Conservation (phyloP, 805 yeast species). For the Sungouiozyma ichnusensis region DNA sequence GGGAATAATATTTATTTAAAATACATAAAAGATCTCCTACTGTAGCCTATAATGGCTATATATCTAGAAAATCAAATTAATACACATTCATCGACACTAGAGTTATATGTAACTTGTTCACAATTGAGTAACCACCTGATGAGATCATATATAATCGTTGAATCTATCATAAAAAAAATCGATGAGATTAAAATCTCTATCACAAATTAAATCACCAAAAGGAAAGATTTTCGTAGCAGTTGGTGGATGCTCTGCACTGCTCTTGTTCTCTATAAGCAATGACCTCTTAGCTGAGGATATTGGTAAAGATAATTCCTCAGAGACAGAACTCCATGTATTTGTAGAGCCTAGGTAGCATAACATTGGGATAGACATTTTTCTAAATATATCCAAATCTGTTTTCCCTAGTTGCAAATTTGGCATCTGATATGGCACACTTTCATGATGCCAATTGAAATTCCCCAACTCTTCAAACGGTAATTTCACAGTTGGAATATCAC, state of each 20-base stretch:
- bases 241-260: background rate
- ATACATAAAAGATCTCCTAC: conserved; percentile 12
- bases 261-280: background rate
- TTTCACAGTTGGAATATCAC: background rate
- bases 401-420: background rate
- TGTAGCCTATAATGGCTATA: conserved; percentile 4
- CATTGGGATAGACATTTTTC: background rate
- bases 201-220: conserved; percentile 37
- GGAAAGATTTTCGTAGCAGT: conserved; percentile 35
- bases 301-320: background rate
- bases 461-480: background rate
- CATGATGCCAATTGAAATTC: background rate
- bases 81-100: too few relatives aligned
- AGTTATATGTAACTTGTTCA: too few relatives aligned
- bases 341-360: background rate
- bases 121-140: too few relatives aligned
- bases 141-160: background rate
- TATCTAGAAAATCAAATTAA: too few relatives aligned
- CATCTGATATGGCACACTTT: background rate
- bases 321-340: background rate
- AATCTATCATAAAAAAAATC: conserved; percentile 4
- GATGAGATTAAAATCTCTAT: conserved; percentile 40
- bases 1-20: conserved; percentile 13
- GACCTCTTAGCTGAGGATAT: conserved; percentile 4
- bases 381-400: background rate